Evolutionary conservation across 768 basidiomycete genomes (phyloP).

Genomic region (Pleurotus cornucopiae): DNA sequence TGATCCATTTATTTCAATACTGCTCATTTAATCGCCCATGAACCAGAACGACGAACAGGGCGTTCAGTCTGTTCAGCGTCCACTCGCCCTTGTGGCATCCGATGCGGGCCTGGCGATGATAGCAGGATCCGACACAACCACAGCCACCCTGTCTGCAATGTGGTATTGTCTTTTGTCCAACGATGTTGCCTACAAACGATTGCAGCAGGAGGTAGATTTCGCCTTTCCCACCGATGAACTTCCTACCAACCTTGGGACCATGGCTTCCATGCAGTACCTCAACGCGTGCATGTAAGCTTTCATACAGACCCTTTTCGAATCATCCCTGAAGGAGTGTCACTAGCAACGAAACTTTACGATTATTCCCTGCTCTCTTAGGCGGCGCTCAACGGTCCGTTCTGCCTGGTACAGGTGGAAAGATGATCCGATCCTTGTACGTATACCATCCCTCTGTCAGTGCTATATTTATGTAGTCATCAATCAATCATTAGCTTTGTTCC

Average conservation of each 20-base stretch:
- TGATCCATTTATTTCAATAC: background rate
- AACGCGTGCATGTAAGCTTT: conserved; percentile 30
- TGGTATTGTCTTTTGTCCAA: conserved; percentile 30
- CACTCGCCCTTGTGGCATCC: conserved; percentile 29
- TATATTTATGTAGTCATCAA: too few relatives aligned
- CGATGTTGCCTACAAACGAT: conserved; percentile 25
- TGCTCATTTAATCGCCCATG: background rate
- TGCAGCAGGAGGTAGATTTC: conserved; percentile 31
- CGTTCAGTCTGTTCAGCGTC: conserved; percentile 18
- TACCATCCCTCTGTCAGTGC: too few relatives aligned
- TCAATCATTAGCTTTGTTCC: conserved; percentile 30
- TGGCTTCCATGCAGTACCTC: conserved; percentile 29
- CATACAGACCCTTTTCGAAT: background rate
- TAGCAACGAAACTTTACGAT: conserved; percentile 48
- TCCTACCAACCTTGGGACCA: conserved; percentile 20
- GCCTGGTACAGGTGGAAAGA: conserved; percentile 29
- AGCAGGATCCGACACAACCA: conserved; percentile 40
- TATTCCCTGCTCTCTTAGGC: conserved; percentile 45
- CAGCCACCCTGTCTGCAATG: conserved; percentile 26
- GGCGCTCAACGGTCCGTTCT: conserved; percentile 39
- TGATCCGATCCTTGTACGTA: conserved; percentile 37
- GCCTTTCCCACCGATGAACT: conserved; percentile 17
- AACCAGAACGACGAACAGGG: conserved; percentile 38
- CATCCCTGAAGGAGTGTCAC: background rate
- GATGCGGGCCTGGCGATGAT: conserved; percentile 35